Evolutionary conservation across 768 basidiomycete species (phyloP), one percentile per base, ranked within the genome.

Genomic region (Tubosaeta sp.): DNA sequence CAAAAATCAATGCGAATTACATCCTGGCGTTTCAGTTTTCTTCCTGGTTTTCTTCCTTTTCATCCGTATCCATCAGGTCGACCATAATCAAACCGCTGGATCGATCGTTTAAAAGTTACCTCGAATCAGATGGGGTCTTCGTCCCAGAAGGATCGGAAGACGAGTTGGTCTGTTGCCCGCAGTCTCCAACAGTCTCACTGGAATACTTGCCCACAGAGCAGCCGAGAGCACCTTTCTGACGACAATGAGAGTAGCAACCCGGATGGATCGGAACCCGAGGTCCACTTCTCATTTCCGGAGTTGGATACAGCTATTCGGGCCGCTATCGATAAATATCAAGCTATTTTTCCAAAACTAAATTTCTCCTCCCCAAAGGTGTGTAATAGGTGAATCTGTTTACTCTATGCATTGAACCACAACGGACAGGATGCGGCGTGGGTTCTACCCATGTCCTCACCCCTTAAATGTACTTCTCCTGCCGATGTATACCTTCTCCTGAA

Each of bases 291-390:
- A 3, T 94, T 98, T 63, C 92, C 94, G 0, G 84, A 84, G 41
- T 71, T 96, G n/a, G 91, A 94, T 59, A 69, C 72, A 13, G 72
- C 73, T 50, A 94, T 97, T 54, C 72, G 89, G 44, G 66, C 71
- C 13, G 78, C 76, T 30, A 73, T 96, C n/a, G 59, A 71, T 40
- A 69, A 78, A 49, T 94, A 89, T 66, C 87, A 82, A 3, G 86
- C 86, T 6, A 86, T 95, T 25, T 98, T 98, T 65, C 94, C 94
- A 1, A 98, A 98, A 70, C 82, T 98, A 49, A 97, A 96, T 63
- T 96, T 94, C 71, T 90, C 93, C 6, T 86, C 90, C n/a, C 94
- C 94, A 13, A 87, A 86, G 73, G 94, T 88, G 52, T 51, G 75
- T 59, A 34, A 19, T 24, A 52, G 60, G 18, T 46, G 38, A 38